Percentiles rank a stretch among this genome's conserved stretches.
Conservation (phyloP, 768 basidiomycete species). For the Boletus barrowsii region DNA sequence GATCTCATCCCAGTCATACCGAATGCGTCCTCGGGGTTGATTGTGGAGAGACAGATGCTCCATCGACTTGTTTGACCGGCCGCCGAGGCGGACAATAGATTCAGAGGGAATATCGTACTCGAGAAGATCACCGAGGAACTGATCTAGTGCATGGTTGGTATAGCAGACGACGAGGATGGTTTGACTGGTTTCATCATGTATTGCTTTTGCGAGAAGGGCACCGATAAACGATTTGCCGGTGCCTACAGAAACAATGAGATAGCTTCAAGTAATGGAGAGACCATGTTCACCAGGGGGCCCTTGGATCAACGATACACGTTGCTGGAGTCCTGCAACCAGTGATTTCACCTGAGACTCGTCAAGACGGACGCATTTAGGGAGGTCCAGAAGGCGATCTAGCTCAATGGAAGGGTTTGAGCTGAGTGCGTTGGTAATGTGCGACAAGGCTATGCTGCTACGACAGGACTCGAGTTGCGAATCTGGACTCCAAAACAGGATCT, state of each 20-base stretch:
- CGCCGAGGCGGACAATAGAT: conserved; percentile 54
- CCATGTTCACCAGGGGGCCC: conserved; percentile 58
- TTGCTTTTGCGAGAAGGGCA: conserved; percentile 54
- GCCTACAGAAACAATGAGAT: conserved; percentile 36
- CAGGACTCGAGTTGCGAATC: conserved; percentile 1
- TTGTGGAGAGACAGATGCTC: conserved; percentile 42
- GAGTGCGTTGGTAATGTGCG: conserved; percentile 23
- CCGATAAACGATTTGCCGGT: conserved; percentile 76
- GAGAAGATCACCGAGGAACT: conserved; percentile 60
- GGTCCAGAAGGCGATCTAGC: conserved; percentile 35
- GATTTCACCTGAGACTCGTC: conserved; percentile 49
- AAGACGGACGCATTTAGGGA: conserved; percentile 39
- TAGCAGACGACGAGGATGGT: conserved; percentile 66
- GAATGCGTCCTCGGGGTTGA: not conserved
- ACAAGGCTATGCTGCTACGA: not conserved
- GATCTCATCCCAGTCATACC: conserved; percentile 7
- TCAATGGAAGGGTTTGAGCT: conserved; percentile 34
- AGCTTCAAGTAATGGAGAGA: not conserved
- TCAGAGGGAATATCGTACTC: conserved; percentile 49
- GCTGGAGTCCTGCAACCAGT: conserved; percentile 49
- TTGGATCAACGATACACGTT: conserved; percentile 60
- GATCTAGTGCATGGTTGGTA: conserved; percentile 72
- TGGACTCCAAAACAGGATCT: conserved; percentile 53
- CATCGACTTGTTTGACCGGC: conserved; percentile 49
- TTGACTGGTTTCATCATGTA: conserved; percentile 44